Evolutionary conservation across 2,329 filamentous ascomycete species (phyloP), one percentile per base, ranked within the genome.

Genomic region (Calonectria fujianensis): DNA sequence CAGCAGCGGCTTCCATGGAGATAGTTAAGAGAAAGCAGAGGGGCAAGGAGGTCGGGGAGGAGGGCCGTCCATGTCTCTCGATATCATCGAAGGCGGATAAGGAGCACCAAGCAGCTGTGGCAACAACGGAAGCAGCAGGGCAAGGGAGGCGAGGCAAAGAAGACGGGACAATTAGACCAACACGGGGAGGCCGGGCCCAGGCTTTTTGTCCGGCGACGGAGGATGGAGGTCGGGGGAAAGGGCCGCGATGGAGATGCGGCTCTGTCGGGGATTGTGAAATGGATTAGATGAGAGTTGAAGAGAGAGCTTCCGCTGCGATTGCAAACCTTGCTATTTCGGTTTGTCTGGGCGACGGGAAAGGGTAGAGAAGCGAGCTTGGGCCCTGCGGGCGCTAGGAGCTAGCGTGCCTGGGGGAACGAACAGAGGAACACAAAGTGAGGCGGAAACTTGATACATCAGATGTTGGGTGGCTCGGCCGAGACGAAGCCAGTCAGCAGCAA

Each of bases 51-150:
- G 54, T 75, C 64, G 73, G 66, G 73, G 73, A 70, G 72, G 52
- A 74, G 67, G 73, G 69, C 77, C 69, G 75, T 75, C 75, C 74
- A 76, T 76, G 48, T 69, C 74, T 76, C 57, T 65, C 65, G 64
- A 69, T 69, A 52, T 66, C 74, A 72, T 74, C 71, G 68, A 63
- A 51, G 48, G 54, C 45, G 51, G 39, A 35, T 31, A 35, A 63
- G 59, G 50, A 61, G 48, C 54, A 66, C 35, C 37, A 63, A 41
- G 20, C n/a, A 63, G n/a, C 57, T 41, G 35, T 57, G 52, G 20
- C 29, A 39, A 59, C 51, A 57, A 27, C 39, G 52, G 41, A 27
- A 35, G 66, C 35, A 24, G 29, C 35, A 24, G 35, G 31, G 8
- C 37, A 73, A 63, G 57, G 37, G 37, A 65, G 20, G 57, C 35